A percentile compares a stretch with the other conserved stretches of the same genome.
Evolutionary conservation across 129 eudicot genomes (phyloP).

Genomic region (Centella asiatica): DNA sequence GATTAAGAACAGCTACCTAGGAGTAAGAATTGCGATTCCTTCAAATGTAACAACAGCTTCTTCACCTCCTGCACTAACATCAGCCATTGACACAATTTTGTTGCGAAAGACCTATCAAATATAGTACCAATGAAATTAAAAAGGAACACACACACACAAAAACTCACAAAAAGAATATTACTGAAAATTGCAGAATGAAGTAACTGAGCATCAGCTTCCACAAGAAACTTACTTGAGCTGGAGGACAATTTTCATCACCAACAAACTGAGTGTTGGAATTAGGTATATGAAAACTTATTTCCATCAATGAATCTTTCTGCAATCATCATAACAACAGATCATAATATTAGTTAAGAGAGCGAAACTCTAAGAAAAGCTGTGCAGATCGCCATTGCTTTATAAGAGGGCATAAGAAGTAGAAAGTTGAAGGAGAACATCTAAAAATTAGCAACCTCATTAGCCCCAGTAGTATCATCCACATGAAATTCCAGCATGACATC

Average conservation of each 20-base stretch:
- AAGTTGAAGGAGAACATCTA: neutral
- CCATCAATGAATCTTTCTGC: constrained; percentile 98
- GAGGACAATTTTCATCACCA: constrained; percentile 89
- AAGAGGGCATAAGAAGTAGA: too few relatives aligned
- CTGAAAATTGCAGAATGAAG: neutral
- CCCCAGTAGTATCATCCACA: constrained; percentile 96
- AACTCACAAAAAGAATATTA: neutral
- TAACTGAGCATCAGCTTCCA: neutral
- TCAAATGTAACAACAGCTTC: constrained; percentile 94
- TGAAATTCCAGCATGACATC: constrained; percentile 98
- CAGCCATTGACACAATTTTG: constrained; percentile 80
- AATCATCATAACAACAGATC: constrained; percentile 11
- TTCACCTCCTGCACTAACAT: constrained; percentile 87
- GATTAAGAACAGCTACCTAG: constrained; percentile 47
- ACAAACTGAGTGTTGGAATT: constrained; percentile 90
- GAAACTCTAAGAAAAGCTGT: too few relatives aligned
- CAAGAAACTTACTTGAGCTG: constrained; percentile 61
- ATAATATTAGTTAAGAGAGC: neutral
- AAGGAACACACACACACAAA: too few relatives aligned
- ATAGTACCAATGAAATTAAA: constrained; percentile 1
- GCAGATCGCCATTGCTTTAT: too few relatives aligned
- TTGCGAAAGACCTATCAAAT: constrained; percentile 65
- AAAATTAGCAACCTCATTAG: constrained; percentile 65
- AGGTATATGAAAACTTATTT: constrained; percentile 90
- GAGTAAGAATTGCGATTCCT: constrained; percentile 88